Conservation (phyloP, 768 basidiomycete genomes). For the Glaciozyma martinii region DNA sequence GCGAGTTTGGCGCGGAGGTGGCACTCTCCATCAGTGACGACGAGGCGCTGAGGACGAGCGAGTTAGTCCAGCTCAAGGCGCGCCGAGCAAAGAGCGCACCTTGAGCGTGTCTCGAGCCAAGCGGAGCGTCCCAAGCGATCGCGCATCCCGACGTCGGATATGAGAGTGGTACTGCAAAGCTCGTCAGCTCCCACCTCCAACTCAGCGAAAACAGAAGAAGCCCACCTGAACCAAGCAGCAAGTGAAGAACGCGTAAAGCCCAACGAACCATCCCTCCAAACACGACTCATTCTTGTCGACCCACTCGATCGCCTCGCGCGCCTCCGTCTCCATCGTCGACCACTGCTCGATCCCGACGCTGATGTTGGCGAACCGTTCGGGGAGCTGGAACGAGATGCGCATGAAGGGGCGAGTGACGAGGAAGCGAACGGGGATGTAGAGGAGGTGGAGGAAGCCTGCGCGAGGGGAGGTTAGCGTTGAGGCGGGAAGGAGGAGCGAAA, state of each 20-base stretch:
- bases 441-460: slow-evolving; percentile 73
- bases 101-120: slow-evolving; percentile 32
- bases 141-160: slow-evolving; percentile 30
- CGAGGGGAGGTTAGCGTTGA: neutral
- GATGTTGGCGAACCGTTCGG: slow-evolving; percentile 47
- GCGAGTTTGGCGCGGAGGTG: slow-evolving; percentile 32
- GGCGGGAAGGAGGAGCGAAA: too few species aligned
- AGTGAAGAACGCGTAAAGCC: slow-evolving; percentile 33
- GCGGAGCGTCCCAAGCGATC: slow-evolving; percentile 23
- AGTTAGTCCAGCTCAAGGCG: neutral
- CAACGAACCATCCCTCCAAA: slow-evolving; percentile 34
- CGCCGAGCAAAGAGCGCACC: neutral
- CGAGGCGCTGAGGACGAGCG: slow-evolving; percentile 20
- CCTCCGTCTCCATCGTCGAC: slow-evolving; percentile 24
- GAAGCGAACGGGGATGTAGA: slow-evolving; percentile 84
- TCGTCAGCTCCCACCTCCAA: neutral
- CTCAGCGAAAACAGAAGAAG: neutral
- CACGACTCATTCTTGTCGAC: slow-evolving; percentile 33
- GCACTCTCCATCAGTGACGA: slow-evolving; percentile 32
- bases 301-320: slow-evolving; percentile 35
- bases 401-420: slow-evolving; percentile 98
- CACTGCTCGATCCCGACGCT: slow-evolving; percentile 32
- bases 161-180: slow-evolving; percentile 32
- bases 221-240: slow-evolving; percentile 33
- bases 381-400: slow-evolving; percentile 88